Evolutionary conservation across 805 yeast genomes (phyloP), one percentile per base, ranked within the genome.

Genomic region (Lachancea dasiensis): DNA sequence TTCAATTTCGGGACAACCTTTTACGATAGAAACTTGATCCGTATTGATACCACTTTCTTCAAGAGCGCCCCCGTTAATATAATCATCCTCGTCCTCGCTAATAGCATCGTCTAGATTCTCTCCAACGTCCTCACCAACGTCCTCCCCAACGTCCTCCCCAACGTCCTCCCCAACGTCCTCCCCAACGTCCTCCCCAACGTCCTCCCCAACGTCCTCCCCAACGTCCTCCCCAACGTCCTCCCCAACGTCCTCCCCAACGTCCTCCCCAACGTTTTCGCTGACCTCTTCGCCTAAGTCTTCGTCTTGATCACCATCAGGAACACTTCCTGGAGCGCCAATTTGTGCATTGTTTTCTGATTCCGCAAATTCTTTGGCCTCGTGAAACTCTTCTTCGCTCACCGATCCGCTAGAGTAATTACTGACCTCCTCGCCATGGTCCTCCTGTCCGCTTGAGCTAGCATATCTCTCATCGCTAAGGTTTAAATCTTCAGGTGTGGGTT

Each of bases 211-310:
- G n/a, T 50, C 62, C 10, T 56, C 60, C 13, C 50, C 64, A 16
- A 57, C 63, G 13, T 52, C 54, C 31, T 61, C 62, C 30, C 56
- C 61, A 8, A 51, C 60, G 21, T 52, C 59, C 5, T 56, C 67
- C 6, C 43, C 38, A 6, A 61, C 56, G 10, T 58, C 65, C 31
- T 56, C 56, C 11, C 54, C 60, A 3, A 6, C 61, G 8, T 26
- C 15, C 13, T 13, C 29, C 8, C 7, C n/a, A 26, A 13, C 34
- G 18, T 67, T 69, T 46, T 61, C 67, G 22, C 59, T 65, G 6
- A 47, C 24, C 18, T 58, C 63, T 37, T 56, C 56, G 27, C 57
- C 21, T 33, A 38, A 10, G 42, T 52, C 11, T 9, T 31, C 19
- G 10, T 18, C 18, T 30, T 38, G 16, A 14, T 13, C 13, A 21